Evolutionary conservation across 257 asterid species (phyloP).

Genomic region (Handroanthus guayacan): DNA sequence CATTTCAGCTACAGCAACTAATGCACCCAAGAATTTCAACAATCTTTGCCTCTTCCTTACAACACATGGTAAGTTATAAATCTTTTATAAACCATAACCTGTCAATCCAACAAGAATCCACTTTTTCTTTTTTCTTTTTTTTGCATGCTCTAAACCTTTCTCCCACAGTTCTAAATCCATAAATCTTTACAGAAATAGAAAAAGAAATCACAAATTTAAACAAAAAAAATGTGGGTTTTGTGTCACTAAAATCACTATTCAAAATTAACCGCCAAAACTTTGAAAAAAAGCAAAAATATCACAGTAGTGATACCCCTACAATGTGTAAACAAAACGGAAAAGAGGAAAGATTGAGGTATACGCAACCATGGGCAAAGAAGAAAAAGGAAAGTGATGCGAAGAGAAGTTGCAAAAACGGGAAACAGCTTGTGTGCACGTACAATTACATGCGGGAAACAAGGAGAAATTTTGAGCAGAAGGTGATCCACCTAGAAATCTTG

Average conservation of each 20-base stretch:
- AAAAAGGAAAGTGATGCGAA: conserved; percentile 16
- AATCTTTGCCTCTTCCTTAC: conserved; percentile 58
- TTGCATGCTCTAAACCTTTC: conserved; percentile 45
- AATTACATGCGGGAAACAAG: not conserved
- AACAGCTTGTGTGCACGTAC: conserved; percentile 9
- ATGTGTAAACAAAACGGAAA: not conserved
- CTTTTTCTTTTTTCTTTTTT: conserved; percentile 50
- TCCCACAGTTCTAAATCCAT: conserved; percentile 51
- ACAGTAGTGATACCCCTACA: too few species aligned
- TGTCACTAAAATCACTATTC: conserved; percentile 1
- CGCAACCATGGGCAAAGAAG: not conserved
- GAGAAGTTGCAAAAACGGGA: conserved; percentile 18
- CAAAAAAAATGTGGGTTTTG: not conserved
- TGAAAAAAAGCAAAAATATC: not conserved
- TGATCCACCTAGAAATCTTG: conserved; percentile 9
- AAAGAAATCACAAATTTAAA: not conserved
- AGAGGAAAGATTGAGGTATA: not conserved
- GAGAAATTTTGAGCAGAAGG: not conserved
- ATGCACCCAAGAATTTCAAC: conserved; percentile 47
- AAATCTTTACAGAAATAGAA: not conserved
- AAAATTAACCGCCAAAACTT: not conserved
- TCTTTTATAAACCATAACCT: conserved; percentile 58
- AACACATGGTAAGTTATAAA: conserved; percentile 60
- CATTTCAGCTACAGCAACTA: conserved; percentile 58
- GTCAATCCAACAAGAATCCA: conserved; percentile 58